phyloP scores from a whole-genome alignment of 257 asterid genomes.

The Ilex aquifolium region DNA sequence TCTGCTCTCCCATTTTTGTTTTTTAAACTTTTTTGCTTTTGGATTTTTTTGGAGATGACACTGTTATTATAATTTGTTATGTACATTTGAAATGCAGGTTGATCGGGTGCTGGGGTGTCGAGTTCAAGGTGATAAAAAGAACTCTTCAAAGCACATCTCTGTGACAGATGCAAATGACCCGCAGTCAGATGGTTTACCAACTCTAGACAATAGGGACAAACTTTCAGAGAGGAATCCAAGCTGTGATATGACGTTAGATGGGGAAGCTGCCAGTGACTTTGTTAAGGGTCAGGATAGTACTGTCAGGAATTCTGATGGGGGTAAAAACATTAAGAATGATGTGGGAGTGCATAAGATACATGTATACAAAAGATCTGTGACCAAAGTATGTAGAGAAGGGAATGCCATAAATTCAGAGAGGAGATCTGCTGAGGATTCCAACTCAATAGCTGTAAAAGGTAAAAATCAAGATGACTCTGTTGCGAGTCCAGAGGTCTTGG shows the following conservation, averaged over 20 bases:
- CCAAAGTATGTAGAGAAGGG: slow-evolving; percentile 52
- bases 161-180: slow-evolving; percentile 27
- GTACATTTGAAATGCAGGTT: slow-evolving; percentile 42
- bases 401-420: slow-evolving; percentile 23
- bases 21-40: background rate
- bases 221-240: slow-evolving; percentile 26
- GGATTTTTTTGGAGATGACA: background rate
- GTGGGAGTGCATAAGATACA: slow-evolving; percentile 37
- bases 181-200: slow-evolving; percentile 29
- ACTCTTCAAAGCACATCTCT: slow-evolving; percentile 18
- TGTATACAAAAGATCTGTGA: slow-evolving; percentile 59
- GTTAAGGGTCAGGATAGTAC: slow-evolving; percentile 35
- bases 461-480: slow-evolving; percentile 28
- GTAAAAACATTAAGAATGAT: slow-evolving; percentile 25
- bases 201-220: slow-evolving; percentile 28
- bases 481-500: slow-evolving; percentile 17
- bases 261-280: slow-evolving; percentile 25
- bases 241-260: slow-evolving; percentile 35
- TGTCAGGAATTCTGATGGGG: slow-evolving; percentile 39
- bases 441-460: slow-evolving; percentile 22
- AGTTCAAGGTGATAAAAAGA: slow-evolving; percentile 35
- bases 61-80: too few relatives aligned
- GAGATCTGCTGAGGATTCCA: slow-evolving; percentile 28
- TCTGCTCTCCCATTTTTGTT: background rate
- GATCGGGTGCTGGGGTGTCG: slow-evolving; percentile 88